Base-by-base conservation (phyloP, 2,329 filamentous ascomycete species). In the Juglanconis sp. region DNA sequence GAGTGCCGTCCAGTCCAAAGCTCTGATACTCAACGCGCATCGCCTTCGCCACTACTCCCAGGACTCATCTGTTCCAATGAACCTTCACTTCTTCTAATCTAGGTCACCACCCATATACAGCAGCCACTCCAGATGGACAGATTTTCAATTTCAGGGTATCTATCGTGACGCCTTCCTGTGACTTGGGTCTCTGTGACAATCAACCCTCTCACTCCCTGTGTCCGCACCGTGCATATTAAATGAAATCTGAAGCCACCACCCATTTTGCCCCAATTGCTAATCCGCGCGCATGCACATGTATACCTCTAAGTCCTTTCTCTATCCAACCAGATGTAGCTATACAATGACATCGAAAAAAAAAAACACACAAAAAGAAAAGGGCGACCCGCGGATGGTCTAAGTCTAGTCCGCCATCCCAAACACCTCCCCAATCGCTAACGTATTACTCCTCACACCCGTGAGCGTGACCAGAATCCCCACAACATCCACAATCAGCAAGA, bases 361-460 rank as follows among this genome's bases (percentile, higher is more conserved):
- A 46, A 46, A 46, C 1, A 7, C 42, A 24, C 24, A 24, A 24
- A 24, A 24, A 24, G 24, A 24, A 24, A 24, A 24, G 24, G 24
- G 24, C 24, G 24, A 24, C 24, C n/a, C n/a, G n/a, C n/a, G n/a
- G n/a, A n/a, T n/a, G n/a, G n/a, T n/a, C 24, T 24, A 36, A 36
- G 5, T 51, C 42, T 60, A 83, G 60, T 84, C 81, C 1, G 81
- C 82, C 83, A 88, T 95, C 13, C 95, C 94, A 84, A 98, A 98
- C 3, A 96, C 87, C 69, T 96, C 92, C 6, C 86, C 87, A 10
- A 97, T 86, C 66, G 92, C 91, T 63, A 91, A 72, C 2, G 87
- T 88, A 71, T 92, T 96, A 70, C 84, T 87, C 69, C 93, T 81
- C 57, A 92, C 82, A 1, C 91, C 92, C 34, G 85, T 77, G 59